Evolutionary conservation across 2,329 filamentous ascomycete species (phyloP), one percentile per base, ranked within the genome.

Genomic region (Zymoseptoria crescenta): DNA sequence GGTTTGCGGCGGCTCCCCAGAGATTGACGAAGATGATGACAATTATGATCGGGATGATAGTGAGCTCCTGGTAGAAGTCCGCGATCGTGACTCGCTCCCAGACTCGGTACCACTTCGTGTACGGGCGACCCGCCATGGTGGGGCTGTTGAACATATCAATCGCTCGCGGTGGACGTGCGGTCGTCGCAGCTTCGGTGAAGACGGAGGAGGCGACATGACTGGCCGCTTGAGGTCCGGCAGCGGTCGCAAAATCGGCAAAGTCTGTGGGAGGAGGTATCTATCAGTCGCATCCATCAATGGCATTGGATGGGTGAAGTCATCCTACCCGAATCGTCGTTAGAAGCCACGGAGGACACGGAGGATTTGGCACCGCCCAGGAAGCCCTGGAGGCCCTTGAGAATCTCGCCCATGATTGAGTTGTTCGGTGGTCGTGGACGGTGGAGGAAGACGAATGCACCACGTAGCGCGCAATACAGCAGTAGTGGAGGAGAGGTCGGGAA

Each of bases 101-200:
- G 62, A 97, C 80, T 58, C 91, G 91, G 79, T 97, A 99, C 94
- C 94, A 99, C 80, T 90, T 91, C 55, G 91, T 96, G 75, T 88
- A 96, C 13, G 89, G 88, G 27, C 60, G 80, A 74, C 58, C 80
- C 75, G 79, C 75, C 52, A 75, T 74, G 29, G 73, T 59, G 59
- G 68, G 58, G 61, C 66, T 49, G 64, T 63, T 35, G 69, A 64
- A 21, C 68, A 63, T 19, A 72, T 76, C 59, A 81, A 82, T 24
- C 79, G 74, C 49, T 28, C 57, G 57, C 21, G 55, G 53, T 3
- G 30, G 19, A 29, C 61, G 51, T 56, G 62, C 55, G 13, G 68
- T 62, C 62, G 72, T 70, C 49, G 73, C 73, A 52, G 77, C 74
- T 55, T 77, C 71, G 61, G 80, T 72, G 59, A 79, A 78, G 29